Conservation (phyloP, 129 eudicot genomes). For the Arctium lappa region DNA sequence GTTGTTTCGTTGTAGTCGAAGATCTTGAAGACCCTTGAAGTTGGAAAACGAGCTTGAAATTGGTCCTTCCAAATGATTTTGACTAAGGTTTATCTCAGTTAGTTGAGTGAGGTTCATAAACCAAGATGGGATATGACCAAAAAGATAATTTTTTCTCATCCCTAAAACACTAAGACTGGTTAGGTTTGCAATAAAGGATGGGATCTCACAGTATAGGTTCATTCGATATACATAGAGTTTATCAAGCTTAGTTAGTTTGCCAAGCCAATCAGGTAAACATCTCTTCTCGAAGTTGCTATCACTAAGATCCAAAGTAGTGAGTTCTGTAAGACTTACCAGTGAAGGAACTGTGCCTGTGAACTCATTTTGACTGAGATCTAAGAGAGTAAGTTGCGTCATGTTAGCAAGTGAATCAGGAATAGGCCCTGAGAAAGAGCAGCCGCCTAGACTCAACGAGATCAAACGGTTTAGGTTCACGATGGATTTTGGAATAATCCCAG, state of each 20-base stretch:
- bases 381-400: conserved; percentile 11
- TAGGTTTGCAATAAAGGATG: conserved; percentile 2
- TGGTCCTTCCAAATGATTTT: conserved; percentile 4
- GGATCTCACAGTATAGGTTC: background rate
- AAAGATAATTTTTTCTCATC: background rate
- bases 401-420: conserved; percentile 13
- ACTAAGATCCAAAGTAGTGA: background rate
- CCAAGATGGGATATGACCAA: conserved; percentile 15
- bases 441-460: background rate
- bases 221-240: background rate
- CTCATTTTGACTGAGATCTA: background rate
- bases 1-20: background rate
- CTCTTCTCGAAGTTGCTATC: background rate
- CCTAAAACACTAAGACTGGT: background rate
- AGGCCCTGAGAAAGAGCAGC: conserved; percentile 10
- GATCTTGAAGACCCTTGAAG: background rate
- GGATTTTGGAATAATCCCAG: conserved; percentile 18
- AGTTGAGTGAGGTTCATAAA: conserved; percentile 8
- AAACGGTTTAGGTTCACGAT: conserved; percentile 2
- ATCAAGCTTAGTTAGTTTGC: background rate
- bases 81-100: background rate
- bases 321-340: background rate
- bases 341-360: background rate
- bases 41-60: conserved; percentile 14
- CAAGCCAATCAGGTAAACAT: background rate